A percentile compares a stretch with the other conserved stretches of the same genome.
Evolutionary conservation across 768 basidiomycete species (phyloP).

Genomic region (Auricularia sp.): DNA sequence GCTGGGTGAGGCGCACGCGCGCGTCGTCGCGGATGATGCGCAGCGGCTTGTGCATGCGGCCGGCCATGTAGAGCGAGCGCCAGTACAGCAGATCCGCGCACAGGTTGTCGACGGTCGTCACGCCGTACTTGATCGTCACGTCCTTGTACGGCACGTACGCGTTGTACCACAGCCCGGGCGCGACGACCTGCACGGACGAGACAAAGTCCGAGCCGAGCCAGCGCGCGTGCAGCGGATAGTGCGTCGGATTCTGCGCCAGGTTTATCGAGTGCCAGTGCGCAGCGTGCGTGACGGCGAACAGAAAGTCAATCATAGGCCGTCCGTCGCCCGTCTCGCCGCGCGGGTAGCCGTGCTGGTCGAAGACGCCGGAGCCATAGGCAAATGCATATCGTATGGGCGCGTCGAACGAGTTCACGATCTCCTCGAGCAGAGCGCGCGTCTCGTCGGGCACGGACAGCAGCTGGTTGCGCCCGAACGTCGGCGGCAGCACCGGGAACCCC

Average conservation of each 20-base stretch:
- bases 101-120: constrained; percentile 83
- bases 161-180: constrained; percentile 94
- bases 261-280: constrained; percentile 94
- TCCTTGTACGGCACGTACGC: constrained; percentile 69
- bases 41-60: constrained; percentile 95
- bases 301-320: constrained; percentile 86
- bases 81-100: constrained; percentile 88
- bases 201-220: constrained; percentile 74
- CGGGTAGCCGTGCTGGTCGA: constrained; percentile 77
- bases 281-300: constrained; percentile 91
- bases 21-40: constrained; percentile 89
- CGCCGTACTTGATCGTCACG: constrained; percentile 89
- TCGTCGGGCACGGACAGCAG: constrained; percentile 69
- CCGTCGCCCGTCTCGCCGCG: constrained; percentile 16
- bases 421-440: constrained; percentile 69
- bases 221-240: constrained; percentile 89
- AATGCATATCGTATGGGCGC: constrained; percentile 95
- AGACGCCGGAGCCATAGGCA: constrained; percentile 95
- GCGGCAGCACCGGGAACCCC: constrained; percentile 45
- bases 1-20: constrained; percentile 81
- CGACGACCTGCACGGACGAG: constrained; percentile 60
- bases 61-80: constrained; percentile 87
- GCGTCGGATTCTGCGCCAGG: constrained; percentile 60
- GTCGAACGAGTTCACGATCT: constrained; percentile 69
- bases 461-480: constrained; percentile 73